Conservation (phyloP, 257 asterid species). For the Solanum phureja region DNA sequence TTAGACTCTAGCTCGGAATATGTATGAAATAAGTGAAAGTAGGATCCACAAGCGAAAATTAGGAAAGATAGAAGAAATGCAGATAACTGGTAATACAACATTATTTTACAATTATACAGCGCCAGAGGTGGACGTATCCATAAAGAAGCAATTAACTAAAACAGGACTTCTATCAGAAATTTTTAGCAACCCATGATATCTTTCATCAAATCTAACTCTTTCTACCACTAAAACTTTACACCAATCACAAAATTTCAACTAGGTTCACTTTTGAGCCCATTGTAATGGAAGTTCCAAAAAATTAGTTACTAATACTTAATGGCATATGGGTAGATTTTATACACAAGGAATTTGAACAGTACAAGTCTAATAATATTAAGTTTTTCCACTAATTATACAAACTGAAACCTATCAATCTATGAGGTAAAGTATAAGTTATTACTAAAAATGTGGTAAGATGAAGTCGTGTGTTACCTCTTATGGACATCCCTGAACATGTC, state of each 20-base stretch:
- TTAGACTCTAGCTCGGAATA: too few relatives aligned
- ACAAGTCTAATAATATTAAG: neutral
- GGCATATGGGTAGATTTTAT: neutral
- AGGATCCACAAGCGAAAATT: too few relatives aligned
- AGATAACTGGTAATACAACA: too few relatives aligned
- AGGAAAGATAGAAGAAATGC: too few relatives aligned
- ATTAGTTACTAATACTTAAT: neutral
- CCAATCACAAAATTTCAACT: neutral
- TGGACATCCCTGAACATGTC: neutral
- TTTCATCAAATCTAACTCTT: neutral
- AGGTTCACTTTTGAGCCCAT: neutral
- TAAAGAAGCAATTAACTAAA: neutral
- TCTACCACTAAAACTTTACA: neutral
- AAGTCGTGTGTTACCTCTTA: neutral
- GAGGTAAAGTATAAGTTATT: neutral
- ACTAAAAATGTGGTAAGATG: neutral
- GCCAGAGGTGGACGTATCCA: too few relatives aligned
- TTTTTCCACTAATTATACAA: neutral
- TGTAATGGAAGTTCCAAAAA: neutral
- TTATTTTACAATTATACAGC: too few relatives aligned
- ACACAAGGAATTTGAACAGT: neutral
- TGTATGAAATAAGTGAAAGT: too few relatives aligned
- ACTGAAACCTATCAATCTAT: neutral
- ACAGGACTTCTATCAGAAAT: neutral
- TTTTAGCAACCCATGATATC: neutral